Evolutionary conservation across 306 rosid species (phyloP).

Genomic region (Medicago arabica): DNA sequence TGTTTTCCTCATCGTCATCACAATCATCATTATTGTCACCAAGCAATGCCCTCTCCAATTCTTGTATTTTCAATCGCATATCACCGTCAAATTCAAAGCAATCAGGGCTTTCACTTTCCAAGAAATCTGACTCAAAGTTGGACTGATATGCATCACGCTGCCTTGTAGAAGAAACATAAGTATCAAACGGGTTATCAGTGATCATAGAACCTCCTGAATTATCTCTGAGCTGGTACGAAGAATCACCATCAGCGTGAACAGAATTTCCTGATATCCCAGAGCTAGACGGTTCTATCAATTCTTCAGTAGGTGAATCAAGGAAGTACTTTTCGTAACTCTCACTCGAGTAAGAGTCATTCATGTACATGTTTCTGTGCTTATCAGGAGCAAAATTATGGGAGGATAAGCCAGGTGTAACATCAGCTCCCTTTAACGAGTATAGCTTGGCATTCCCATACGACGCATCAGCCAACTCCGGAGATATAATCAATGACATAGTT

Average conservation of each 20-base stretch:
- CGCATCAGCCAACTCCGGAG: slow-evolving; percentile 65
- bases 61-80: slow-evolving; percentile 82
- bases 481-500: slow-evolving; percentile 78
- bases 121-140: slow-evolving; percentile 56
- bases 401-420: slow-evolving; percentile 60
- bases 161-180: slow-evolving; percentile 48
- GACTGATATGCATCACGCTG: slow-evolving; percentile 49
- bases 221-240: slow-evolving; percentile 46
- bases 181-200: slow-evolving; percentile 49
- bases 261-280: slow-evolving; percentile 67
- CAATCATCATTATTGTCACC: slow-evolving; percentile 65
- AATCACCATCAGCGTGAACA: slow-evolving; percentile 52
- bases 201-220: slow-evolving; percentile 51
- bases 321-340: slow-evolving; percentile 87
- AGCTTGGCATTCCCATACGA: slow-evolving; percentile 67
- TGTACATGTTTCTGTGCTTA: slow-evolving; percentile 55
- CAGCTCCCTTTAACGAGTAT: slow-evolving; percentile 66
- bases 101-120: slow-evolving; percentile 66
- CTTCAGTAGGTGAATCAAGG: slow-evolving; percentile 76
- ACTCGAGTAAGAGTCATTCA: slow-evolving; percentile 62
- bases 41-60: slow-evolving; percentile 87
- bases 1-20: slow-evolving; percentile 64
- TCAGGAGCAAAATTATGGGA: slow-evolving; percentile 60
- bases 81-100: slow-evolving; percentile 60
- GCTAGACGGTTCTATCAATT: slow-evolving; percentile 57